A percentile compares a stretch with the other conserved stretches of the same genome.
phyloP scores from a whole-genome alignment of 2,329 filamentous ascomycete species.

The Penicillium occitanis region DNA sequence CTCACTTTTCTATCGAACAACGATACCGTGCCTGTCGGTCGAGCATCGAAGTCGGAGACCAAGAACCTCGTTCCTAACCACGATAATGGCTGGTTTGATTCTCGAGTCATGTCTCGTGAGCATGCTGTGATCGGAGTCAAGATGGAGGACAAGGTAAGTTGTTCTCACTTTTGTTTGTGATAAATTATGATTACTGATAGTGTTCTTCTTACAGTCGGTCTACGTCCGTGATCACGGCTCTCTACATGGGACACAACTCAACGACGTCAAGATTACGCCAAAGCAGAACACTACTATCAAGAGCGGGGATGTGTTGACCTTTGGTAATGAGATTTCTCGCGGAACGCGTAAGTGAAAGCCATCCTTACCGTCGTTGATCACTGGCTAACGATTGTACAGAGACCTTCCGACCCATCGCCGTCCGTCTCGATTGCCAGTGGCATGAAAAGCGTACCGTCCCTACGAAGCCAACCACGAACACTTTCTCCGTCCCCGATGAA shows the following conservation, averaged over 20 bases:
- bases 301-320: conserved; percentile 39
- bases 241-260: conserved; percentile 63
- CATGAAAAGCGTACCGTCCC: conserved; percentile 11
- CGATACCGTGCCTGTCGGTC: conserved; percentile 39
- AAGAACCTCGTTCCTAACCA: conserved; percentile 37
- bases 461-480: conserved; percentile 33
- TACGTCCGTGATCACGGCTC: conserved; percentile 57
- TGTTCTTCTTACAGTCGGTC: conserved; percentile 36
- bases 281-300: conserved; percentile 42
- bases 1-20: conserved; percentile 33
- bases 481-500: conserved; percentile 43
- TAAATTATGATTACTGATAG: conserved; percentile 21
- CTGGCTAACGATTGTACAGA: conserved; percentile 22
- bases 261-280: conserved; percentile 45
- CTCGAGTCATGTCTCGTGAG: conserved; percentile 49
- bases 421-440: conserved; percentile 21
- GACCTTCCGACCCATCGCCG: conserved; percentile 19
- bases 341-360: conserved; percentile 39
- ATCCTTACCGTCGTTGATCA: not conserved
- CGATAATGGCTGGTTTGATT: conserved; percentile 49
- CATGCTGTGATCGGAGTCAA: conserved; percentile 42
- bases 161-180: not conserved
- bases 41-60: conserved; percentile 41
- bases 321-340: conserved; percentile 53
- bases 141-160: conserved; percentile 31